A percentile compares a stretch with the other conserved stretches of the same genome.
These are phyloP conservation scores for Colletotrichum plurivorum DNA, from an alignment of 2,329 filamentous ascomycete species.

Conservation along the genomic window DNA sequence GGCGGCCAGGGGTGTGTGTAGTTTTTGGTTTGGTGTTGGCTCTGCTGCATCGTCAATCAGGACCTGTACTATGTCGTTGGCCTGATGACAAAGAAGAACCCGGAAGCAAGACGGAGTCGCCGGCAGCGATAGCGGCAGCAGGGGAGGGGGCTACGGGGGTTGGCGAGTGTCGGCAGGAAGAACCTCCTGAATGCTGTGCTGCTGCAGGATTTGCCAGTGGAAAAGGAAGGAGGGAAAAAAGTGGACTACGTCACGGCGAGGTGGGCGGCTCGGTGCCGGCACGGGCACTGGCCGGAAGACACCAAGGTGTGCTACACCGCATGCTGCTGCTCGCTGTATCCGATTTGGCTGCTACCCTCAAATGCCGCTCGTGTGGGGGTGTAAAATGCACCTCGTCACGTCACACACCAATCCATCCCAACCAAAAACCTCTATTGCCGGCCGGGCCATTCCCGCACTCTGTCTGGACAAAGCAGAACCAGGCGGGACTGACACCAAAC, in stretches of 20 bases:
- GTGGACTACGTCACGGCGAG: not conserved
- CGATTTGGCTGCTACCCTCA: not conserved
- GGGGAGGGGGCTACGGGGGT: not conserved
- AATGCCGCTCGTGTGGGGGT: no score
- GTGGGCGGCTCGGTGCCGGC: conserved; percentile 15
- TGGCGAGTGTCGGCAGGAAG: not conserved
- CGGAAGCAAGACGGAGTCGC: conserved; percentile 25
- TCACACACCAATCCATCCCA: no score
- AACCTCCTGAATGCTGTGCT: no score
- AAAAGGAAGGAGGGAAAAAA: not conserved
- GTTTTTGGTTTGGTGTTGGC: no score
- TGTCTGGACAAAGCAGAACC: no score
- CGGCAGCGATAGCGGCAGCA: conserved; percentile 12
- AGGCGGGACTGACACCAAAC: no score
- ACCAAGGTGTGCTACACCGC: conserved; percentile 13
- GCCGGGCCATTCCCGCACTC: no score
- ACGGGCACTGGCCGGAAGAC: not conserved
- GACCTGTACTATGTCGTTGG: conserved; percentile 17
- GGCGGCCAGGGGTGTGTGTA: conserved; percentile 1
- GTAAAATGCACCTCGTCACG: no score
- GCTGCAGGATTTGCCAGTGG: not conserved
- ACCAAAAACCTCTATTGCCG: no score
- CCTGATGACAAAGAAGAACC: conserved; percentile 9
- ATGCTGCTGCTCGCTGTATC: not conserved
- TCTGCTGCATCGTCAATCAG: not conserved